A percentile compares a stretch with the other conserved stretches of the same genome.
Conservation (phyloP, 73 alveolate genomes). For the Tetrahymena borealis region DNA sequence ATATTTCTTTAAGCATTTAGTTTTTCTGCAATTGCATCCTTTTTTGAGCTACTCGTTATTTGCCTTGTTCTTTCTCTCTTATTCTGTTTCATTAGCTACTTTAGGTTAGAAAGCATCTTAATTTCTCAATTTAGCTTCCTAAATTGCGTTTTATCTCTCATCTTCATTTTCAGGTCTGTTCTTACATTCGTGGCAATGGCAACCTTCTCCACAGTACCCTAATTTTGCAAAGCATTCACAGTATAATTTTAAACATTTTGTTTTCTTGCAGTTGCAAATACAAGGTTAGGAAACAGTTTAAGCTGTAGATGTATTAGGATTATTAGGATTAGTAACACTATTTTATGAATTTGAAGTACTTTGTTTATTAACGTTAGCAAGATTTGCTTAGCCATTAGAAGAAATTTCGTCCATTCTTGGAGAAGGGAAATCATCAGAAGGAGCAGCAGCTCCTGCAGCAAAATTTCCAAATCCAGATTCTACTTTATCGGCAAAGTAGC, state of each 20-base stretch:
- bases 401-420: neutral
- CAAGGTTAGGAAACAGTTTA: too few relatives aligned
- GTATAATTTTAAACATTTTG: slow-evolving; percentile 85
- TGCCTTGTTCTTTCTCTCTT: neutral
- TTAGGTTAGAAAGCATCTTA: neutral
- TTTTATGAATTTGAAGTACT: neutral
- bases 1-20: slow-evolving; percentile 88
- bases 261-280: slow-evolving; percentile 74
- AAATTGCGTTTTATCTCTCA: neutral
- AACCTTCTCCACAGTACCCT: slow-evolving; percentile 57
- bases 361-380: too few relatives aligned
- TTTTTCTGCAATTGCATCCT: slow-evolving; percentile 78
- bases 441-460: neutral
- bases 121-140: neutral
- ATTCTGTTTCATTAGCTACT: neutral
- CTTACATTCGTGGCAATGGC: slow-evolving; percentile 65
- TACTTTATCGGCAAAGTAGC: neutral
- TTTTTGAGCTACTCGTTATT: neutral
- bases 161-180: slow-evolving; percentile 57
- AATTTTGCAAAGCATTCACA: slow-evolving; percentile 94
- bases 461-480: neutral
- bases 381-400: too few relatives aligned
- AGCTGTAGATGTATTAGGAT: too few relatives aligned
- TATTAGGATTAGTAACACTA: neutral
- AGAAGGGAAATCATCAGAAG: neutral